A percentile compares a stretch with the other conserved stretches of the same genome.
phyloP scores from a whole-genome alignment of 1,284 basidiomycete species.

The Earliella scabrosa region DNA sequence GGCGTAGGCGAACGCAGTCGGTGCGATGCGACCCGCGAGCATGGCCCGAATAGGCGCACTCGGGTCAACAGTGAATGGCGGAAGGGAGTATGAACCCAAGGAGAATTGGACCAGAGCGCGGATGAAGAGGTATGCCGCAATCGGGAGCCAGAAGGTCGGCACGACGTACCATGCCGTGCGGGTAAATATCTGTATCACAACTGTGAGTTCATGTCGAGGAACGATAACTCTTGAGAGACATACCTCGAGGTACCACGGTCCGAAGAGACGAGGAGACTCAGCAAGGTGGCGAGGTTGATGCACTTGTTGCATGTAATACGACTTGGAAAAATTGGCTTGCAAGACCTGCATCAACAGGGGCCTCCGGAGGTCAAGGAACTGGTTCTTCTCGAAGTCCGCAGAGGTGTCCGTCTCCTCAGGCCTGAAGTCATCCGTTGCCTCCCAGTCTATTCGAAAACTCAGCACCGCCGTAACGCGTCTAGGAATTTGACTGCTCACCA shows the following conservation, averaged over 20 bases:
- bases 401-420: slow-evolving; percentile 85
- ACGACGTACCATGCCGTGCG: slow-evolving; percentile 95
- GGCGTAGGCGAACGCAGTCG: slow-evolving; percentile 52
- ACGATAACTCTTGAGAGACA: slow-evolving; percentile 13
- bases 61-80: slow-evolving; percentile 59
- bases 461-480: not conserved
- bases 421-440: slow-evolving; percentile 83
- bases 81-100: slow-evolving; percentile 52
- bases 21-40: slow-evolving; percentile 44
- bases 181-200: slow-evolving; percentile 69
- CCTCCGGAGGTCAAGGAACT: slow-evolving; percentile 91
- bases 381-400: slow-evolving; percentile 84
- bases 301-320: slow-evolving; percentile 95
- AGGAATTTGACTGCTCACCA: slow-evolving; percentile 50
- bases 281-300: slow-evolving; percentile 94
- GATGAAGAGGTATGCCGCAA: slow-evolving; percentile 80
- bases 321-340: slow-evolving; percentile 87
- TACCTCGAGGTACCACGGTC: slow-evolving; percentile 82
- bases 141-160: slow-evolving; percentile 92
- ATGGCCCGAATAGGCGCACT: slow-evolving; percentile 54
- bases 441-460: slow-evolving; percentile 64
- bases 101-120: slow-evolving; percentile 85
- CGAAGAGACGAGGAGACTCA: slow-evolving; percentile 89
- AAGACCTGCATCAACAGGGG: slow-evolving; percentile 89
- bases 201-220: not conserved